A percentile compares a stretch with the other conserved stretches of the same genome.
These are phyloP conservation scores for Sarocladium brachiariae DNA, from an alignment of 2,329 filamentous ascomycete genomes.

Conservation along the genomic window DNA sequence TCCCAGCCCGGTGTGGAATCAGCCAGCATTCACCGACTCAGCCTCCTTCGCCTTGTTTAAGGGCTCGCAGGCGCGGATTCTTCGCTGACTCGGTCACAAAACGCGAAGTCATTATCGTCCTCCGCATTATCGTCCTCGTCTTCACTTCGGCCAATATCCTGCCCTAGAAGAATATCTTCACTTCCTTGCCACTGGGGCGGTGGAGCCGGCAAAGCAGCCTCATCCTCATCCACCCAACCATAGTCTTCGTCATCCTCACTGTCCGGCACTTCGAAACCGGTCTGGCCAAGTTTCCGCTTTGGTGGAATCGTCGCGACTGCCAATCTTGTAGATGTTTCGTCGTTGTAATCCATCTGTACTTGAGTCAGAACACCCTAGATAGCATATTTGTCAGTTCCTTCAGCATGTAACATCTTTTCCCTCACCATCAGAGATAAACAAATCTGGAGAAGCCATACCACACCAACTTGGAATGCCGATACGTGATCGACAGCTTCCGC, in stretches of 20 bases:
- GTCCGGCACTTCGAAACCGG: conserved; percentile 52
- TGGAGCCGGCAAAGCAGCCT: conserved; percentile 50
- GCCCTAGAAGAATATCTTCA: conserved; percentile 53
- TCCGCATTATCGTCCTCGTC: conserved; percentile 19
- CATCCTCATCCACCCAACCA: conserved; percentile 63
- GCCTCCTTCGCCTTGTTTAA: not conserved
- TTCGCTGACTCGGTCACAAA: conserved; percentile 3
- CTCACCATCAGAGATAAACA: not conserved
- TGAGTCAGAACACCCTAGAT: not conserved
- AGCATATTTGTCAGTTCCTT: not conserved
- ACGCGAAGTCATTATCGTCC: conserved; percentile 5
- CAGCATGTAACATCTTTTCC: not conserved
- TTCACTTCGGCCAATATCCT: conserved; percentile 34
- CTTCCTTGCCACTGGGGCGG: conserved; percentile 64
- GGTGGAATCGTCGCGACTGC: conserved; percentile 33
- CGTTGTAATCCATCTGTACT: conserved; percentile 8
- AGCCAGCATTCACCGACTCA: conserved; percentile 4
- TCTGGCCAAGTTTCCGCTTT: conserved; percentile 59
- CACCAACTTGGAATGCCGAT: conserved; percentile 42
- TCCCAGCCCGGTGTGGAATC: conserved; percentile 7
- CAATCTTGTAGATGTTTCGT: conserved; percentile 15
- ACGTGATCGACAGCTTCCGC: conserved; percentile 33
- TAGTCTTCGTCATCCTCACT: conserved; percentile 65
- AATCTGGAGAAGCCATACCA: conserved; percentile 28
- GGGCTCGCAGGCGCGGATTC: conserved; percentile 1